Conservation (phyloP, 2,329 filamentous ascomycete species). For the Paecilomyces niveus region DNA sequence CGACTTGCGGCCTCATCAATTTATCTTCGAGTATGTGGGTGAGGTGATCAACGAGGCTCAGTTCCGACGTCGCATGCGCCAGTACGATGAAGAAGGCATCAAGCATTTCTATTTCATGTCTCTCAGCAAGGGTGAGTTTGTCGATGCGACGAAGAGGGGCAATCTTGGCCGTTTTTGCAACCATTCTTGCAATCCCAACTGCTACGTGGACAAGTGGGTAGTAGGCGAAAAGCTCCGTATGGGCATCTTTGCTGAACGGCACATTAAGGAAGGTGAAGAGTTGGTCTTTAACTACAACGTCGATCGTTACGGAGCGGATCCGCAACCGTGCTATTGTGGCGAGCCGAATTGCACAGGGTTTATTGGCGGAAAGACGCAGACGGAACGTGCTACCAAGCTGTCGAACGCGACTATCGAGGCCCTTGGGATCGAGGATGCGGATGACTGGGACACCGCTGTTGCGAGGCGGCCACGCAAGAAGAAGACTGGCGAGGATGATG, state of each 20-base stretch:
- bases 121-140: conserved; percentile 89
- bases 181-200: conserved; percentile 97
- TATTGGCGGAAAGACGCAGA: conserved; percentile 96
- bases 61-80: conserved; percentile 81
- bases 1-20: conserved; percentile 73
- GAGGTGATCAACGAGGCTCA: conserved; percentile 92
- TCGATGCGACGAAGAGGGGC: conserved; percentile 94
- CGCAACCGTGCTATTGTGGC: conserved; percentile 92
- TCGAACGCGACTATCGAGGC: conserved; percentile 87
- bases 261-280: conserved; percentile 82
- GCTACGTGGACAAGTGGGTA: conserved; percentile 99
- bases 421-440: conserved; percentile 85
- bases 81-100: conserved; percentile 94
- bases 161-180: conserved; percentile 98
- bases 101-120: conserved; percentile 99
- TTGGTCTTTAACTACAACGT: conserved; percentile 99
- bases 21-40: conserved; percentile 97
- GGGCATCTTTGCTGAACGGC: conserved; percentile 91
- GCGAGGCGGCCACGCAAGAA: conserved; percentile 89
- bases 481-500: conserved; percentile 83
- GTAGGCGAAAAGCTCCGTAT: conserved; percentile 95
- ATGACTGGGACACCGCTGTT: conserved; percentile 85
- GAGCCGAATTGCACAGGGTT: conserved; percentile 93
- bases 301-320: conserved; percentile 92
- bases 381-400: conserved; percentile 86